Base-by-base conservation (phyloP, 208 protist genomes). In the Trypanosoma avium region DNA sequence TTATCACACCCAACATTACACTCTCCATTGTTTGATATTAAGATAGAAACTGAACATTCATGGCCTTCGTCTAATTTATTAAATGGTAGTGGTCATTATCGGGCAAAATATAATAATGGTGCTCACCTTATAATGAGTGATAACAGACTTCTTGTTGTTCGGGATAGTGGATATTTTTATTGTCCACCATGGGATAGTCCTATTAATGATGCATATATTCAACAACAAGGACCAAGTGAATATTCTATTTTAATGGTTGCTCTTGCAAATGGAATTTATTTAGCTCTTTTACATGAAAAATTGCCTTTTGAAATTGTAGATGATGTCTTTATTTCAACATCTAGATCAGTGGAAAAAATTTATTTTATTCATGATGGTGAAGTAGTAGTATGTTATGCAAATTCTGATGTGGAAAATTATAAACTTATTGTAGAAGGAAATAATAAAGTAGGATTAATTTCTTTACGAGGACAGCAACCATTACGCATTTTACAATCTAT, bases 351-450 rank as follows among this genome's bases (percentile, higher is more conserved):
- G 1, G 70, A 77, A 46, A 79, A 73, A 48, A 61, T 79, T 43
- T 46, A 85, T 26, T 89, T 80, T 56, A 5, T 54, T 6, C 3
- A 50, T 4, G 35, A 67, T 48, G 43, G 29, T 22, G 59, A 56
- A 19, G 13, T 61, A 27, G 72, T 69, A 22, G 58, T 93, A 27
- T 93, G 87, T 47, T 80, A 81, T 26, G 67, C 63, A 21, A 82
- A 90, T 66, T 79, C 82, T 43, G 72, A 70, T 29, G 73, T 93
- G 42, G 74, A 79, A 43, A 81, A 56, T 19, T 67, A 81, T 63
- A 46, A 35, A 4, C 15, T 85, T 36, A 33, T 58, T 54, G n/a
- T 75, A 0, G 36, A 60, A 21, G 52, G 54, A 32, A 27, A 61
- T 8, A 48, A 78, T 35, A 60, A 65, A 22, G 55, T 77, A 7